These are phyloP conservation scores for Wickerhamiella kurtzmanii DNA, from an alignment of 805 yeast species.

Conservation along the genomic window DNA sequence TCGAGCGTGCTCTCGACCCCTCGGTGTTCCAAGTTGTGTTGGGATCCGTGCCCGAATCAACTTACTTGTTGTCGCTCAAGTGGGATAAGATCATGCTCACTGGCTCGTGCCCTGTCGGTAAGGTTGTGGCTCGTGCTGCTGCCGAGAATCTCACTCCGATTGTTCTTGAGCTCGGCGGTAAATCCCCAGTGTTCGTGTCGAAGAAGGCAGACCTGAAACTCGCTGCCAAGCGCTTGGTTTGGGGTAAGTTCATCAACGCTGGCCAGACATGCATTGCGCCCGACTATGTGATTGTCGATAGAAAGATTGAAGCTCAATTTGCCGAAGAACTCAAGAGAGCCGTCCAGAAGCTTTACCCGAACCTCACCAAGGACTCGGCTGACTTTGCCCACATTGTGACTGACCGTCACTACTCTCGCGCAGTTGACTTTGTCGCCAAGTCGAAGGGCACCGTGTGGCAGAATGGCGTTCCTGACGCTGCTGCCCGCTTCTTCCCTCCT, in stretches of 20 bases:
- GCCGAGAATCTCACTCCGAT: slow-evolving; percentile 75
- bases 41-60: slow-evolving; percentile 59
- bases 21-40: slow-evolving; percentile 49
- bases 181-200: slow-evolving; percentile 69
- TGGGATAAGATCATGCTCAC: slow-evolving; percentile 81
- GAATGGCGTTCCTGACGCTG: slow-evolving; percentile 23
- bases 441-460: slow-evolving; percentile 19
- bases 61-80: slow-evolving; percentile 43
- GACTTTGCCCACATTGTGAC: slow-evolving; percentile 52
- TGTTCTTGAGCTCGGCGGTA: slow-evolving; percentile 80
- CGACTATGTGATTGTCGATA: slow-evolving; percentile 67
- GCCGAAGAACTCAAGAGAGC: slow-evolving; percentile 31
- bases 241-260: slow-evolving; percentile 67
- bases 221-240: slow-evolving; percentile 49
- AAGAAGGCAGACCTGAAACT: slow-evolving; percentile 29
- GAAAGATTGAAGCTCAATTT: slow-evolving; percentile 40
- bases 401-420: slow-evolving; percentile 37
- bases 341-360: slow-evolving; percentile 35
- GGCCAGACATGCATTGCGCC: slow-evolving; percentile 91
- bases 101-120: slow-evolving; percentile 67
- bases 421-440: slow-evolving; percentile 30
- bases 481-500: slow-evolving; percentile 48
- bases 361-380: slow-evolving; percentile 23
- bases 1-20: slow-evolving; percentile 41
- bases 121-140: slow-evolving; percentile 63